phyloP scores from a whole-genome alignment of 225 moss, liverwort and hornwort species.

The Sphagnum tenellum region DNA sequence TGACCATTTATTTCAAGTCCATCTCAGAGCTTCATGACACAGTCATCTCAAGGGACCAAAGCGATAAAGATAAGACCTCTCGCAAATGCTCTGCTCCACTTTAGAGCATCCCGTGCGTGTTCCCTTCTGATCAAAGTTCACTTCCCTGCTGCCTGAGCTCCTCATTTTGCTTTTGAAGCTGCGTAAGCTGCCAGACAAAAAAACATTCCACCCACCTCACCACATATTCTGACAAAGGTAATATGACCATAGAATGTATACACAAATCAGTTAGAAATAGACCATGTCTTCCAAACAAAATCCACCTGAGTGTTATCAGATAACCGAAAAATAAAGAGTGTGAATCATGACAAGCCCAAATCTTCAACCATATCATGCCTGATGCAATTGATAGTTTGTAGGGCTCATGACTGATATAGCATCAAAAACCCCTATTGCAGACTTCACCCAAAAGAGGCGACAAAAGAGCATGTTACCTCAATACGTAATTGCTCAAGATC shows the following conservation, averaged over 20 bases:
- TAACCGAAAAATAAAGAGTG: too few species aligned
- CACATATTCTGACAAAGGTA: too few species aligned
- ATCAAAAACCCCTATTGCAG: neutral
- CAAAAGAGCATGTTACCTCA: conserved; percentile 41
- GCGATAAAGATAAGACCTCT: conserved; percentile 41
- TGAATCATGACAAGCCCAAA: too few species aligned
- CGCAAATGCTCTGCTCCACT: conserved; percentile 79
- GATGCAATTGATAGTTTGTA: too few species aligned
- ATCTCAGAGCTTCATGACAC: neutral
- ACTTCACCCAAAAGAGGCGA: neutral
- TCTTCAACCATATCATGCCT: too few species aligned
- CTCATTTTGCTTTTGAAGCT: conserved; percentile 82
- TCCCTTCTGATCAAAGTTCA: conserved; percentile 67
- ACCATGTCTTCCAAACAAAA: too few species aligned
- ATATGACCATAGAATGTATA: too few species aligned
- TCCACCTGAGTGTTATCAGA: too few species aligned
- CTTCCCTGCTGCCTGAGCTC: conserved; percentile 51
- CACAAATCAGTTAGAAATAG: too few species aligned
- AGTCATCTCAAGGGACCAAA: too few species aligned
- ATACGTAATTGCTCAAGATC: conserved; percentile 79
- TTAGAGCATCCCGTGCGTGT: conserved; percentile 72
- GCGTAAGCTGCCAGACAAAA: conserved; percentile 40
- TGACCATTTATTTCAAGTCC: neutral
- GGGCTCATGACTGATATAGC: neutral
- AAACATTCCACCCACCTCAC: too few species aligned